Evolutionary conservation across 108 stramenopile genomes (phyloP).

Genomic region (Nitzschia putrida): DNA sequence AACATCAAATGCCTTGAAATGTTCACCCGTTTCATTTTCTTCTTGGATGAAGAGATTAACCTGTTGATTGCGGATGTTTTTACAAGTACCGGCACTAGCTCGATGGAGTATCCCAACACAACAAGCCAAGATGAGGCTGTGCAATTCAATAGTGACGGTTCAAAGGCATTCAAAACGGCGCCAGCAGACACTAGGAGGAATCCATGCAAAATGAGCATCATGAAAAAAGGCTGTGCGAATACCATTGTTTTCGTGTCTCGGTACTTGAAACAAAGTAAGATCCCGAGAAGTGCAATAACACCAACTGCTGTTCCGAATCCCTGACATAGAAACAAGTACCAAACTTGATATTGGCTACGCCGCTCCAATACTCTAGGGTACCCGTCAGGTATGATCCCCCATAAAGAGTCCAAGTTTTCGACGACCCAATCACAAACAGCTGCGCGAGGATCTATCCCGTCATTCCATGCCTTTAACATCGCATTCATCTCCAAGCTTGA

Average conservation of each 20-base stretch:
- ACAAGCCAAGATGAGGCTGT: slow-evolving; percentile 36
- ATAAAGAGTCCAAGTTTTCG: slow-evolving; percentile 28
- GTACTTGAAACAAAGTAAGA: slow-evolving; percentile 19
- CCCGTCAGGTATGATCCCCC: slow-evolving; percentile 16
- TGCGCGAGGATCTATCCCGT: slow-evolving; percentile 29
- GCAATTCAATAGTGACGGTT: slow-evolving; percentile 25
- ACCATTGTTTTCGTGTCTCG: slow-evolving; percentile 25
- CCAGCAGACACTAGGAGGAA: slow-evolving; percentile 29
- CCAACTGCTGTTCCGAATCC: slow-evolving; percentile 14
- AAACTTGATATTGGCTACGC: background rate
- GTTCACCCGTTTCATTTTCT: slow-evolving; percentile 35
- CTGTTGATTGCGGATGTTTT: slow-evolving; percentile 40
- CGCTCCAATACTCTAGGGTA: slow-evolving; percentile 11
- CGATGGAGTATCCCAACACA: slow-evolving; percentile 38
- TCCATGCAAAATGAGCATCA: slow-evolving; percentile 34
- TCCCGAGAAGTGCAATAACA: slow-evolving; percentile 4
- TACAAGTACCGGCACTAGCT: slow-evolving; percentile 30
- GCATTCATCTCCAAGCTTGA: slow-evolving; percentile 16
- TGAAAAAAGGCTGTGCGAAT: slow-evolving; percentile 37
- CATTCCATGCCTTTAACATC: slow-evolving; percentile 22
- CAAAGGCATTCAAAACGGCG: slow-evolving; percentile 21
- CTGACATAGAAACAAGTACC: slow-evolving; percentile 5
- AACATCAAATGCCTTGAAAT: slow-evolving; percentile 22
- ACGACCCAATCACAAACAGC: slow-evolving; percentile 44
- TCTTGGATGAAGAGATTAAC: slow-evolving; percentile 17